Evolutionary conservation across 768 basidiomycete genomes (phyloP).

Genomic region (Boletus tylopilopsis): DNA sequence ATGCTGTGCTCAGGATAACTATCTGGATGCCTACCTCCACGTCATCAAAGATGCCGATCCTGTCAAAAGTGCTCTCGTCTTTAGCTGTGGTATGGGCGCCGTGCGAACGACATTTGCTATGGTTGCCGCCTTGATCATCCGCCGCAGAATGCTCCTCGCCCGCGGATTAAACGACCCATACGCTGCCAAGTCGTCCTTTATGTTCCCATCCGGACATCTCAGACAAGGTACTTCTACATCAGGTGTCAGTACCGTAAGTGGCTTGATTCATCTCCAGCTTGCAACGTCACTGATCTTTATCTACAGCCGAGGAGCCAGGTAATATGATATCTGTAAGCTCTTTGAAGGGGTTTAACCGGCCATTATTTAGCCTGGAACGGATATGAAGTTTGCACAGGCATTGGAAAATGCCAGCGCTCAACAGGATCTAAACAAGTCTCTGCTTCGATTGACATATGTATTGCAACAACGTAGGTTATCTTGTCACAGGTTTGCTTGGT

Average conservation of each 20-base stretch:
- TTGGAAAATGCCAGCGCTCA: constrained; percentile 76
- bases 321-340: not conserved
- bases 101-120: constrained; percentile 97
- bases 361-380: constrained; percentile 40
- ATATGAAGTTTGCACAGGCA: constrained; percentile 55
- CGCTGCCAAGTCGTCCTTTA: constrained; percentile 35
- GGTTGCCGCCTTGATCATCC: constrained; percentile 86
- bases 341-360: constrained; percentile 8
- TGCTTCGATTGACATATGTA: constrained; percentile 75
- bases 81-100: constrained; percentile 96
- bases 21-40: constrained; percentile 88
- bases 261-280: not conserved
- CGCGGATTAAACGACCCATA: constrained; percentile 80
- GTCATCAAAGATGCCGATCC: constrained; percentile 83
- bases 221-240: constrained; percentile 29
- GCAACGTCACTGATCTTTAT: constrained; percentile 2
- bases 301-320: constrained; percentile 30
- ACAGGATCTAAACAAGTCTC: constrained; percentile 71
- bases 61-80: constrained; percentile 75
- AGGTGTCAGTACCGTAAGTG: constrained; percentile 48
- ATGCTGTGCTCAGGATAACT: constrained; percentile 65
- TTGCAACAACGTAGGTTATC: constrained; percentile 65
- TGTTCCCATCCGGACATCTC: constrained; percentile 4
- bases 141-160: constrained; percentile 67
- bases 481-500: not conserved